A percentile compares a stretch with the other conserved stretches of the same genome.
Conservation (phyloP, 768 basidiomycete species). For the Neoboletus magnificus region DNA sequence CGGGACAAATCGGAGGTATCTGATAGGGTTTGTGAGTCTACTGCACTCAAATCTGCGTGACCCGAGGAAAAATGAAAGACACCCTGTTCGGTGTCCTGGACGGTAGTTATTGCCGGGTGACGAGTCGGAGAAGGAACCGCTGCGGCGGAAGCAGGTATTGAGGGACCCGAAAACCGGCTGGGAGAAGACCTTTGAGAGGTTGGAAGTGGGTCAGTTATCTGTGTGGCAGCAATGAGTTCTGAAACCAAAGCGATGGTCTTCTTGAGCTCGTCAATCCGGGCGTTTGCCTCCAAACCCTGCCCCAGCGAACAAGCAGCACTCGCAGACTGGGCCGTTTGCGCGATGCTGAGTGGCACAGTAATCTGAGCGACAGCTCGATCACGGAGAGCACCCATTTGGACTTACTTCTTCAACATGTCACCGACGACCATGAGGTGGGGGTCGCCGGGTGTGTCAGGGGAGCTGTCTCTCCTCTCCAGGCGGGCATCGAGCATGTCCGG, state of each 20-base stretch:
- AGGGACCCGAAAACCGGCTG: slow-evolving; percentile 18
- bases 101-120: slow-evolving; percentile 15
- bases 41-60: slow-evolving; percentile 9
- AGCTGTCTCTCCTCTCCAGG: slow-evolving; percentile 10
- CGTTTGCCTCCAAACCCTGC: slow-evolving; percentile 46
- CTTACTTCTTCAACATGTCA: slow-evolving; percentile 55
- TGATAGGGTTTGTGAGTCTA: slow-evolving; percentile 25
- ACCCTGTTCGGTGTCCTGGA: slow-evolving; percentile 26
- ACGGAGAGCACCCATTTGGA: not conserved
- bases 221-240: slow-evolving; percentile 49
- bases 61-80: slow-evolving; percentile 17
- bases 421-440: slow-evolving; percentile 50
- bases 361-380: slow-evolving; percentile 10
- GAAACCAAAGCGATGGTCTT: slow-evolving; percentile 52
- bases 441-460: slow-evolving; percentile 37
- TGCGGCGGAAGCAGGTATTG: slow-evolving; percentile 43
- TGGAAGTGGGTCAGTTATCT: slow-evolving; percentile 33
- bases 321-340: slow-evolving; percentile 56
- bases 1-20: slow-evolving; percentile 43
- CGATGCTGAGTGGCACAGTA: slow-evolving; percentile 45
- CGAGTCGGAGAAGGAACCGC: slow-evolving; percentile 18
- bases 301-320: slow-evolving; percentile 46
- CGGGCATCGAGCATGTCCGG: slow-evolving; percentile 23
- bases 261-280: slow-evolving; percentile 54
- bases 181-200: slow-evolving; percentile 33